Evolutionary conservation across 148 eudicot species (phyloP).

Genomic region (Vaccinium macrocarpon): DNA sequence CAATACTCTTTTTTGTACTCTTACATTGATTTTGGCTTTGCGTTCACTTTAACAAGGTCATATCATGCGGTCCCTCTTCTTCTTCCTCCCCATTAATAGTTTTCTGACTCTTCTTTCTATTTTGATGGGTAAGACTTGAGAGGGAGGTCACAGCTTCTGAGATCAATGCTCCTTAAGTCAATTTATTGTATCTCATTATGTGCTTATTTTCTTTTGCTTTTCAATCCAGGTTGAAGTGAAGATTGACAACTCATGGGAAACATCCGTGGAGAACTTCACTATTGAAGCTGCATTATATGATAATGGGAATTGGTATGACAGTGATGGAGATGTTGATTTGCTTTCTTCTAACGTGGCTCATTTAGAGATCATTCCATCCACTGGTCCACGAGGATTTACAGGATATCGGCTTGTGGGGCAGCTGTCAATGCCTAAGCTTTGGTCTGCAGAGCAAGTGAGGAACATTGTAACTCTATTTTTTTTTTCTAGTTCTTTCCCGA

Average conservation of each 20-base stretch:
- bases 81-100: not conserved
- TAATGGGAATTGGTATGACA: conserved; percentile 44
- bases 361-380: conserved; percentile 48
- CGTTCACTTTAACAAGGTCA: not conserved
- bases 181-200: not conserved
- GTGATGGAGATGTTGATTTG: conserved; percentile 43
- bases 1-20: not conserved
- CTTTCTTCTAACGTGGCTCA: conserved; percentile 52
- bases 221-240: conserved; percentile 78
- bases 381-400: conserved; percentile 45
- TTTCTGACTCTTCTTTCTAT: not conserved
- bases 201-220: not conserved
- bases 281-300: conserved; percentile 76
- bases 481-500: not conserved
- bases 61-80: not conserved
- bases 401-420: conserved; percentile 68
- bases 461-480: not conserved
- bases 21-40: not conserved
- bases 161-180: not conserved
- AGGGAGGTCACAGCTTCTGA: not conserved
- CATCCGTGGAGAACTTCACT: conserved; percentile 48
- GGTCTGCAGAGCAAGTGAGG: conserved; percentile 91
- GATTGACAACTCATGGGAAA: conserved; percentile 61
- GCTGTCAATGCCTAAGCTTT: conserved; percentile 73
- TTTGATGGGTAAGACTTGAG: not conserved